Evolutionary conservation across 352 stramenopile genomes (phyloP).

Genomic region (Halophytophthora batemanensis): DNA sequence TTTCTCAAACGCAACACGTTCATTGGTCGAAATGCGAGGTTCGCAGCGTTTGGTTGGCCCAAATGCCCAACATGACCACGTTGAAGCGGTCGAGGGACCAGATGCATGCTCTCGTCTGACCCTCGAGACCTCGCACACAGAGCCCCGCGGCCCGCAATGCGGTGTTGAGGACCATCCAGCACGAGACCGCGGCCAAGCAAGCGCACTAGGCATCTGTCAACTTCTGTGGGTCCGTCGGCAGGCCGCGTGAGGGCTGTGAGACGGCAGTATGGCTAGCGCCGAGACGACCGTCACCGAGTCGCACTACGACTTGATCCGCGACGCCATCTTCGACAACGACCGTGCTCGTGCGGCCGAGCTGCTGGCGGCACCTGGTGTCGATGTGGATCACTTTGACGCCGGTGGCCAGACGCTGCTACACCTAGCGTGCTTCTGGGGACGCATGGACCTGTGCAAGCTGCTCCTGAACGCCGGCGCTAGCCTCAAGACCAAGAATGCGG

Average conservation of each 20-base stretch:
- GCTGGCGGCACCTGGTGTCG: conserved; percentile 29
- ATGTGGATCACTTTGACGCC: conserved; percentile 73
- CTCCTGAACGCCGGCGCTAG: conserved; percentile 55
- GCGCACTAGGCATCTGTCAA: not conserved
- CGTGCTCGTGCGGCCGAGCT: conserved; percentile 39
- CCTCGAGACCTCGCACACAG: too few species aligned
- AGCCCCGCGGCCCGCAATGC: too few species aligned
- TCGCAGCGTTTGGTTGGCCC: not conserved
- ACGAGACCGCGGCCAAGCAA: too few species aligned
- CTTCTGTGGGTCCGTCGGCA: not conserved
- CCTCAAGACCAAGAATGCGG: conserved; percentile 72
- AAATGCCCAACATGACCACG: not conserved
- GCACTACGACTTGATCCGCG: conserved; percentile 62
- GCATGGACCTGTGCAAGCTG: conserved; percentile 61
- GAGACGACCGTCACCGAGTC: conserved; percentile 26
- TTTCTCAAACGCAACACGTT: not conserved
- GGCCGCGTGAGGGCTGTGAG: too few species aligned
- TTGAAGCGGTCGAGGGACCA: not conserved
- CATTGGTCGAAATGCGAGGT: not conserved
- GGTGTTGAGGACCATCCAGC: too few species aligned
- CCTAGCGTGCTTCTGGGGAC: conserved; percentile 70
- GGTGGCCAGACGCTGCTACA: conserved; percentile 72
- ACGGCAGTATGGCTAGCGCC: conserved; percentile 7
- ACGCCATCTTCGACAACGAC: conserved; percentile 77
- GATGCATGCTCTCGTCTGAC: too few species aligned